phyloP scores from a whole-genome alignment of 768 basidiomycete genomes.

The Hortiboletus flavorubellus region DNA sequence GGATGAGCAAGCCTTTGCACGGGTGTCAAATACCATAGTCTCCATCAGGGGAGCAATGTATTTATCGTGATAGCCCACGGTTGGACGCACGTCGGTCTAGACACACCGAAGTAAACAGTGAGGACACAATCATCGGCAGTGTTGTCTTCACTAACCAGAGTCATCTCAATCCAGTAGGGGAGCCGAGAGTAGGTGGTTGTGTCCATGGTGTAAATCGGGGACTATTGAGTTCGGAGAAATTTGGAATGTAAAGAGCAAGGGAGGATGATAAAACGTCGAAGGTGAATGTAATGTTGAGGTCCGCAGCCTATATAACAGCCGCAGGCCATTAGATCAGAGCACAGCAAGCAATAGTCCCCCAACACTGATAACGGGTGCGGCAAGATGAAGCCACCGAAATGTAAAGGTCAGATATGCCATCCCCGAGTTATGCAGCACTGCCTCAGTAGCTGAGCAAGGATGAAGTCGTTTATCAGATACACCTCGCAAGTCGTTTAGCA shows the following conservation, averaged over 20 bases:
- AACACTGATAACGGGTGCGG: conserved; percentile 3
- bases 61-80: neutral
- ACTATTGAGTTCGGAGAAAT: neutral
- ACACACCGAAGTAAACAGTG: neutral
- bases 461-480: neutral
- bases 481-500: neutral
- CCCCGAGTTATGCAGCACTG: neutral
- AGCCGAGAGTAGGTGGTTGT: neutral
- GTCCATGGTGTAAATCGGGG: conserved; percentile 7
- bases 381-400: neutral
- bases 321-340: conserved; percentile 11
- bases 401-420: neutral
- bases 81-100: conserved; percentile 8
- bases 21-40: neutral
- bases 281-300: neutral
- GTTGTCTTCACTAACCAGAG: conserved; percentile 8
- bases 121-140: neutral
- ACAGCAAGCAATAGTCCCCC: conserved; percentile 10
- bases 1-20: neutral
- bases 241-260: neutral
- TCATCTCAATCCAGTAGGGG: neutral
- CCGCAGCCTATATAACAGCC: conserved; percentile 20
- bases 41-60: conserved; percentile 3
- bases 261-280: conserved; percentile 4
- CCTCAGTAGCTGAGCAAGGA: neutral